phyloP scores from a whole-genome alignment of 345 rosid species.

The Rhodamnia rubescens region DNA sequence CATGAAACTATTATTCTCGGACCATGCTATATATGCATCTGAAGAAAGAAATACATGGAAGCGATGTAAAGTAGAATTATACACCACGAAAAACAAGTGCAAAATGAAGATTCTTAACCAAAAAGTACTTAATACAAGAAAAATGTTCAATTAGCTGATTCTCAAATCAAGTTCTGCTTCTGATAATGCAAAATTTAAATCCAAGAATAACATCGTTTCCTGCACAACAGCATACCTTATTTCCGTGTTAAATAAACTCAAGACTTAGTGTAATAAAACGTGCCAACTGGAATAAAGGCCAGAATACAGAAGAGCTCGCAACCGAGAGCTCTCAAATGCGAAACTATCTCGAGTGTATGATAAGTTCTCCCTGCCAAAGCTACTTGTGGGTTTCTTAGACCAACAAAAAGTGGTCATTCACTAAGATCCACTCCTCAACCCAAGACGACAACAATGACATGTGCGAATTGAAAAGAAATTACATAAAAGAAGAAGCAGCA shows the following conservation, averaged over 20 bases:
- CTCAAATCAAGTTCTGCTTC: background rate
- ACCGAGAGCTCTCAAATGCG: background rate
- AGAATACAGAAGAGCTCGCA: background rate
- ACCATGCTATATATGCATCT: background rate
- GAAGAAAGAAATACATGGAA: background rate
- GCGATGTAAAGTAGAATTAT: background rate
- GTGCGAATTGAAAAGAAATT: background rate
- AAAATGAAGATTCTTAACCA: background rate
- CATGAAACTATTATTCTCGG: background rate
- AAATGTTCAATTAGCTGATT: background rate
- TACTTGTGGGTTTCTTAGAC: background rate
- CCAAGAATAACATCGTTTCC: background rate
- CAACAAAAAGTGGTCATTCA: background rate
- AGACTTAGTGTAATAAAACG: background rate
- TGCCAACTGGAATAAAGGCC: background rate
- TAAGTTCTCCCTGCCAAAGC: background rate
- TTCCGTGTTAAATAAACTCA: background rate
- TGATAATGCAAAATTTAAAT: background rate
- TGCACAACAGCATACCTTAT: background rate
- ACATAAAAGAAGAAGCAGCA: background rate
- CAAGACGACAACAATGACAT: background rate
- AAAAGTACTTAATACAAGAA: background rate
- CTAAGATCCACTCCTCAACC: background rate
- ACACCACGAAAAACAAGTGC: background rate
- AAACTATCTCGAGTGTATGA: background rate